A percentile compares a stretch with the other conserved stretches of the same genome.
phyloP scores from a whole-genome alignment of 75 land plant genomes.

The Adiantum capillusveneris region DNA sequence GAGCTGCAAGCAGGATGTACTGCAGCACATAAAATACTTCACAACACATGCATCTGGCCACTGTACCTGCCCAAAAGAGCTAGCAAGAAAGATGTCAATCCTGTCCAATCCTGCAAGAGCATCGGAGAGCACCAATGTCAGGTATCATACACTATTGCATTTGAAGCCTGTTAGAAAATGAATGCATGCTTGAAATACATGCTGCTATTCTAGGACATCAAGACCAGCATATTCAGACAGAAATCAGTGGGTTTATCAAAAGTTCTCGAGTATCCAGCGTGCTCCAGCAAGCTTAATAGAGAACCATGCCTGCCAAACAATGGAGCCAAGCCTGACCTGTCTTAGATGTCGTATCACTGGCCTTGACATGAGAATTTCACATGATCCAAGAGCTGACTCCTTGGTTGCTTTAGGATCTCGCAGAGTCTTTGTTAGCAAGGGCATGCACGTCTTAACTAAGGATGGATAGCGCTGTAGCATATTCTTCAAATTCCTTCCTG shows the following conservation, averaged over 20 bases:
- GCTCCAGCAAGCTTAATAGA: too few relatives aligned
- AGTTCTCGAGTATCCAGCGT: too few relatives aligned
- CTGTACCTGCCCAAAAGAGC: constrained; percentile 76
- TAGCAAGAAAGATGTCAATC: constrained; percentile 62
- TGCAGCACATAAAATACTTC: too few relatives aligned
- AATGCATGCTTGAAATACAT: too few relatives aligned
- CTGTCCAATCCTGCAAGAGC: constrained; percentile 54
- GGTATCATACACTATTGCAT: too few relatives aligned
- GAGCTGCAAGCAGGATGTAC: too few relatives aligned
- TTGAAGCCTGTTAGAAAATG: too few relatives aligned
- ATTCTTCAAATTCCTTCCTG: constrained; percentile 66
- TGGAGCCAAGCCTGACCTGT: constrained; percentile 41
- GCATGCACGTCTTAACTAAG: constrained; percentile 55
- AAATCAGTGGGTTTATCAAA: too few relatives aligned
- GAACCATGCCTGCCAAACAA: too few relatives aligned
- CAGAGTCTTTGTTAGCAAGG: constrained; percentile 47
- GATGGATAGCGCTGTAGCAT: constrained; percentile 81
- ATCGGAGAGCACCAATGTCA: too few relatives aligned
- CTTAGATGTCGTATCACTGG: constrained; percentile 74
- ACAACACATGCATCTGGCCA: not conserved
- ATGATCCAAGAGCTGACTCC: constrained; percentile 79
- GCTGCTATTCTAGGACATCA: too few relatives aligned
- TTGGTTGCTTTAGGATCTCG: constrained; percentile 56
- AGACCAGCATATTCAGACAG: too few relatives aligned
- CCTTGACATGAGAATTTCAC: constrained; percentile 62